Conservation (phyloP, 2,329 filamentous ascomycete genomes). For the Penicillium sp. region DNA sequence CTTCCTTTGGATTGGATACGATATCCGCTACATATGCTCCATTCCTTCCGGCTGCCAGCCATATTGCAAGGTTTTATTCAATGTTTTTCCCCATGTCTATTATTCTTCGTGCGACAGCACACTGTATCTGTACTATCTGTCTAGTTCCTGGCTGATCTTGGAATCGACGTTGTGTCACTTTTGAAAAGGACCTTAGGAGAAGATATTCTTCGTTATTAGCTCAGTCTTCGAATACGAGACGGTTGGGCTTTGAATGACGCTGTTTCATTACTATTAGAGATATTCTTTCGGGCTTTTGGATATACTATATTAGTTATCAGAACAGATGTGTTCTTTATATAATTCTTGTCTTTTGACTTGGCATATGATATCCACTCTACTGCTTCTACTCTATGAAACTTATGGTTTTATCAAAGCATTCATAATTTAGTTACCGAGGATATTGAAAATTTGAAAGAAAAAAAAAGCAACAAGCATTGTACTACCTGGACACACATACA, state of each 20-base stretch:
- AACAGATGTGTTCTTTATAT: background rate
- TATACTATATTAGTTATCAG: background rate
- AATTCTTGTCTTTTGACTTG: background rate
- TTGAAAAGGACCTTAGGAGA: background rate
- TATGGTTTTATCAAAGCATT: too few relatives aligned
- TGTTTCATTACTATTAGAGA: background rate
- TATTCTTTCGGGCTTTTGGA: background rate
- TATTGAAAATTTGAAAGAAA: background rate
- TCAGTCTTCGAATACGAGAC: constrained; percentile 4
- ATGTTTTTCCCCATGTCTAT: background rate
- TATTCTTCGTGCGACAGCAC: background rate
- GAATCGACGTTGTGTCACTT: background rate
- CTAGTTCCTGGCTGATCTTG: background rate
- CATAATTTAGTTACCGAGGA: background rate
- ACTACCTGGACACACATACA: constrained; percentile 7
- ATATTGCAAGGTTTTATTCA: background rate
- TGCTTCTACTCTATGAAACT: background rate
- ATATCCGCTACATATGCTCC: background rate
- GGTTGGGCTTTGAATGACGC: background rate
- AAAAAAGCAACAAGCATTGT: constrained; percentile 2
- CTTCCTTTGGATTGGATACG: background rate
- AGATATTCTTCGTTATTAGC: background rate
- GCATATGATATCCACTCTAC: background rate
- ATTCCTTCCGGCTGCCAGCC: background rate
- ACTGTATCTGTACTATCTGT: constrained; percentile 3